A percentile compares a stretch with the other conserved stretches of the same genome.
phyloP scores from a whole-genome alignment of 139 green algal species.

The Mychonastes homosphaera region DNA sequence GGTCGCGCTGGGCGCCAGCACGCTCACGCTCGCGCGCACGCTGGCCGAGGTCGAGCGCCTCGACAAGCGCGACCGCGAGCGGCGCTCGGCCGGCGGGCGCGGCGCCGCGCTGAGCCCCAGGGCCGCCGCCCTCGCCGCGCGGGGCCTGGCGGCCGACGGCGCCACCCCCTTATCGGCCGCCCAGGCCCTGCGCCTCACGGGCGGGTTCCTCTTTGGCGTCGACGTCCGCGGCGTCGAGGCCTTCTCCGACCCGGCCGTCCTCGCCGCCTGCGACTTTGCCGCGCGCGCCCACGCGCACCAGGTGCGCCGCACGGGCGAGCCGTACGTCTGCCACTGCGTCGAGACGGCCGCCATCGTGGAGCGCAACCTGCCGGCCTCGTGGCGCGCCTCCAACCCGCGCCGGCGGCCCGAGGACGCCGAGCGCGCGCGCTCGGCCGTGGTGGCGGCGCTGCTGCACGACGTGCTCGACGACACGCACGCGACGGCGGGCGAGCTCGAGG shows the following conservation, averaged over 20 bases:
- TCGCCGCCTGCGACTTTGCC: slow-evolving; percentile 69
- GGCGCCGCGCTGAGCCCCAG: slow-evolving; percentile 25
- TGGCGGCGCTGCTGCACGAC: slow-evolving; percentile 86
- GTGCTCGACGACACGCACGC: slow-evolving; percentile 82
- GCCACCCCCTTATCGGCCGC: background rate
- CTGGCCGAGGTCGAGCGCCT: too few relatives aligned
- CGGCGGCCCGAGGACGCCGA: background rate
- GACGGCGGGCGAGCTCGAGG: slow-evolving; percentile 8
- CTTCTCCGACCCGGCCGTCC: slow-evolving; percentile 40
- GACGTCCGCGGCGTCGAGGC: slow-evolving; percentile 47
- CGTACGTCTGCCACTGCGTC: slow-evolving; percentile 89
- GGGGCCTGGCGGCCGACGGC: background rate
- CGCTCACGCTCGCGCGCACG: too few relatives aligned
- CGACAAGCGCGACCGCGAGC: background rate
- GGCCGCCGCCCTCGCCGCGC: too few relatives aligned
- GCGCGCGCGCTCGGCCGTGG: slow-evolving; percentile 33
- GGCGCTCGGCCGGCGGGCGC: slow-evolving; percentile 5
- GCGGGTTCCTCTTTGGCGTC: slow-evolving; percentile 49
- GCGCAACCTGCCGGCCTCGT: slow-evolving; percentile 29
- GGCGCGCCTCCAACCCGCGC: background rate
- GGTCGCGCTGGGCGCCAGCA: slow-evolving; percentile 34
- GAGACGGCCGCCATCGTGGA: slow-evolving; percentile 88
- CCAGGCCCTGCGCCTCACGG: background rate
- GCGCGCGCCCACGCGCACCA: slow-evolving; percentile 56
- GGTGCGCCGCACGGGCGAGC: slow-evolving; percentile 70